Percentiles rank a stretch among this genome's conserved stretches.
Evolutionary conservation across 495 filamentous ascomycete genomes (phyloP).

Genomic region (Lentithecium fluviatile): DNA sequence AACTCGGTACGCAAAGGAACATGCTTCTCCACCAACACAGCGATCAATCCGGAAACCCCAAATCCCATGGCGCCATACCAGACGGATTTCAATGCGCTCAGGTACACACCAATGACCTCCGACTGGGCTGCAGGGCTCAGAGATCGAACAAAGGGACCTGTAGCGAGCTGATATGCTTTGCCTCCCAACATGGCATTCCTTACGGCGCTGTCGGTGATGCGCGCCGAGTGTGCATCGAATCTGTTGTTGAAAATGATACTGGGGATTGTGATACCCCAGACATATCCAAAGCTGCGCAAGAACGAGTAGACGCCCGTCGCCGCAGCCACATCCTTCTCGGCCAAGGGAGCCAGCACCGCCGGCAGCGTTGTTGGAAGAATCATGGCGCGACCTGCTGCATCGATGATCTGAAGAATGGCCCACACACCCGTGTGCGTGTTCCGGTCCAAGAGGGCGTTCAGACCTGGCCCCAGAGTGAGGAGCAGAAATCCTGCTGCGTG

Average conservation of each 20-base stretch:
- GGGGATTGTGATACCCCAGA: constrained; percentile 27
- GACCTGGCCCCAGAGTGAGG: constrained; percentile 8
- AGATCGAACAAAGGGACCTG: background rate
- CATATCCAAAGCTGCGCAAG: constrained; percentile 17
- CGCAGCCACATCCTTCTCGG: constrained; percentile 4
- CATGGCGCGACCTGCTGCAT: constrained; percentile 1
- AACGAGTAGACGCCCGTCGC: constrained; percentile 14
- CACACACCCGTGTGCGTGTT: background rate
- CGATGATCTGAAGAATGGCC: constrained; percentile 9
- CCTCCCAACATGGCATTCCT: background rate
- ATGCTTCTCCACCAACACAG: constrained; percentile 36
- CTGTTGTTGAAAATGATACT: constrained; percentile 20
- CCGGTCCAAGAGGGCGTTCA: background rate
- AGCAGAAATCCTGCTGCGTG: constrained; percentile 15
- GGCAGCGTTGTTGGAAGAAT: constrained; percentile 14
- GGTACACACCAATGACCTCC: constrained; percentile 8
- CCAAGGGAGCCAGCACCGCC: constrained; percentile 12
- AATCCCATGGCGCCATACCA: constrained; percentile 13
- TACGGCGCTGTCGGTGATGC: constrained; percentile 8
- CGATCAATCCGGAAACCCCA: constrained; percentile 21
- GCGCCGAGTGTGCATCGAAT: background rate
- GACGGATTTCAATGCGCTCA: constrained; percentile 5
- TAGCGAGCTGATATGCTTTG: constrained; percentile 6
- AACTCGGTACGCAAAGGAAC: constrained; percentile 1
- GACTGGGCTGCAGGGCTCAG: background rate